Base-by-base conservation (phyloP, 352 stramenopile species). In the Labyrinthula sp. region DNA sequence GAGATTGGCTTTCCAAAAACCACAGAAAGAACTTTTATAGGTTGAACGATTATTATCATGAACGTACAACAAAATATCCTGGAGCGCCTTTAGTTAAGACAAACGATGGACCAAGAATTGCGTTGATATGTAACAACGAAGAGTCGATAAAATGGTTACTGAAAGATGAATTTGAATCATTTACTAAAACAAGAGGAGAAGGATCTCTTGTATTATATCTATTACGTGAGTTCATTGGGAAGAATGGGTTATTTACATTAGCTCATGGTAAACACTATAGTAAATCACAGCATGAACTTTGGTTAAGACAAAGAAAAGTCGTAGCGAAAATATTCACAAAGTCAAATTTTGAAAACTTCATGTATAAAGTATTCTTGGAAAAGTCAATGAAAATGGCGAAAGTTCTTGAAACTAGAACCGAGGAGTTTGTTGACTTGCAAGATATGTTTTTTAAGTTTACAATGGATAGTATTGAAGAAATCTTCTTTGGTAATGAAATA, bases 401-500 rank as follows among this genome's bases (percentile, higher is more conserved):
- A 3, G 34, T 35, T 5, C 12, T 52, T n/a, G n/a, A n/a, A n/a
- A n/a, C n/a, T n/a, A 5, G 21, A 10, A 17, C 17, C 3, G 28
- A 15, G 28, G 28, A 33, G 28, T 12, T 33, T 15, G 23, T 52
- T 1, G 43, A 52, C 21, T 26, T 50, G 43, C 43, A 52, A 28
- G 18, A 33, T 14, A 27, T 39, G 12, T 52, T 52, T 29, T 52
- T 52, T 15, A 6, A 15, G 7, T 52, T 52, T 23, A 52, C 43
- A 15, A 39, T 52, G 28, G 43, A 52, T 22, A 45, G 31, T 0
- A 52, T 52, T 20, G 31, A 52, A 28, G 5, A 54, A 7, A 52
- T 52, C 30, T 52, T 52, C 34, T 52, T 52, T 35, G 17, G 18
- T 10, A n/a, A 26, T n/a, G 43, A 52, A 1, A 35, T 52, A 7